A percentile compares a stretch with the other conserved stretches of the same genome.
Evolutionary conservation across 73 alveolate species (phyloP).

Genomic region (Paramecium biaurelia): DNA sequence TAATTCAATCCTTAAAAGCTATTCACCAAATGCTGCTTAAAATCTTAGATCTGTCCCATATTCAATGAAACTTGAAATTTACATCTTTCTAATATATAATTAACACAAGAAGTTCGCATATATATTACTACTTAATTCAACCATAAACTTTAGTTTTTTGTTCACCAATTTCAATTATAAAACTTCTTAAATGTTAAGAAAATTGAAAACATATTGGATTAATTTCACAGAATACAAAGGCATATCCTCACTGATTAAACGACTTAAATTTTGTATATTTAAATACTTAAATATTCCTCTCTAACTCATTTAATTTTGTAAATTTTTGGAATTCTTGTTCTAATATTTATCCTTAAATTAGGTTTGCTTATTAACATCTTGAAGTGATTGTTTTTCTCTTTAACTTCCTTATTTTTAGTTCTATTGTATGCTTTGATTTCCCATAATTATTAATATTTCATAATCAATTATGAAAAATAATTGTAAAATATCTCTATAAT

Average conservation of each 20-base stretch:
- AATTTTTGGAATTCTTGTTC: neutral
- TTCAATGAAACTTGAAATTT: neutral
- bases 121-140: neutral
- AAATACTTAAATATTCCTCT: neutral
- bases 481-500: neutral
- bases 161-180: neutral
- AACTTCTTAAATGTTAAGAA: neutral
- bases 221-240: neutral
- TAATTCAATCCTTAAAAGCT: neutral
- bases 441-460: slow-evolving; percentile 18
- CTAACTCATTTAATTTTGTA: neutral
- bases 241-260: neutral
- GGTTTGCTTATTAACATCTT: neutral
- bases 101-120: slow-evolving; percentile 12
- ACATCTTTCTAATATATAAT: neutral
- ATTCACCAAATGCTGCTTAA: neutral
- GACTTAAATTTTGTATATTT: neutral
- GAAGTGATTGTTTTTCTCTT: neutral
- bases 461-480: neutral
- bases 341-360: neutral
- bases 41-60: slow-evolving; percentile 7
- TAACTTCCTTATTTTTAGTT: neutral
- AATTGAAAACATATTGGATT: neutral
- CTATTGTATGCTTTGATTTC: neutral
- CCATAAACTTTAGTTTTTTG: neutral